Percentiles rank a stretch among this genome's conserved stretches.
Conservation (phyloP, 352 stramenopile genomes). For the Phytopythium litorale region DNA sequence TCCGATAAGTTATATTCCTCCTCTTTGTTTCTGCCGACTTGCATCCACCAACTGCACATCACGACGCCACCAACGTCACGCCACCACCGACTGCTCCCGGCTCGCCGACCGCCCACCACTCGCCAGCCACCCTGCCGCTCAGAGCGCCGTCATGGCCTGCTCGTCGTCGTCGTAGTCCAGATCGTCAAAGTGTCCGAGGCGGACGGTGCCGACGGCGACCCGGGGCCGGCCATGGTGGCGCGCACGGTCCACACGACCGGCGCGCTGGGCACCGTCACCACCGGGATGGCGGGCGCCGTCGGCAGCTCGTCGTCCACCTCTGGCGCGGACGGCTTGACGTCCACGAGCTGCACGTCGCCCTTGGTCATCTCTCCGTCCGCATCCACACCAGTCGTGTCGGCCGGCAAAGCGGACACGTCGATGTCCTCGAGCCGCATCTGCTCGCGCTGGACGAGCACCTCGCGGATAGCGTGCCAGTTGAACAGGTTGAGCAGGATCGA, state of each 20-base stretch:
- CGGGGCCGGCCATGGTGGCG: constrained; percentile 19
- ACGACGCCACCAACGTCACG: not conserved
- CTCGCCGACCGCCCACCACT: not conserved
- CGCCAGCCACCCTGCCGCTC: constrained; percentile 2
- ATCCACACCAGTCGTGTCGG: constrained; percentile 19
- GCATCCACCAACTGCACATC: not conserved
- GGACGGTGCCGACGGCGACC: constrained; percentile 23
- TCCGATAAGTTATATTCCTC: not conserved
- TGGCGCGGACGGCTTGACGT: constrained; percentile 27
- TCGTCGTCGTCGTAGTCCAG: constrained; percentile 15
- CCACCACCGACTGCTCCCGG: not conserved
- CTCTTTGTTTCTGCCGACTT: not conserved
- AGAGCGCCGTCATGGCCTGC: constrained; percentile 21
- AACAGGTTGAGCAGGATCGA: constrained; percentile 46
- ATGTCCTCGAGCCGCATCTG: constrained; percentile 32
- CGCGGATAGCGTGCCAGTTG: constrained; percentile 47
- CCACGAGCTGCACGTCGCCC: constrained; percentile 47
- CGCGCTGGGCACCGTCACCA: constrained; percentile 18
- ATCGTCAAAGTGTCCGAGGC: constrained; percentile 32
- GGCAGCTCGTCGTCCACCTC: constrained; percentile 18
- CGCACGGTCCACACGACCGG: constrained; percentile 21
- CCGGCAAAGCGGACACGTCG: constrained; percentile 28
- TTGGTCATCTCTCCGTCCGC: constrained; percentile 4
- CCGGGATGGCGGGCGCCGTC: constrained; percentile 23
- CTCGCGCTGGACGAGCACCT: constrained; percentile 50